phyloP scores from a whole-genome alignment of 768 basidiomycete genomes.

The Tylopilus vinaceipallidus region DNA sequence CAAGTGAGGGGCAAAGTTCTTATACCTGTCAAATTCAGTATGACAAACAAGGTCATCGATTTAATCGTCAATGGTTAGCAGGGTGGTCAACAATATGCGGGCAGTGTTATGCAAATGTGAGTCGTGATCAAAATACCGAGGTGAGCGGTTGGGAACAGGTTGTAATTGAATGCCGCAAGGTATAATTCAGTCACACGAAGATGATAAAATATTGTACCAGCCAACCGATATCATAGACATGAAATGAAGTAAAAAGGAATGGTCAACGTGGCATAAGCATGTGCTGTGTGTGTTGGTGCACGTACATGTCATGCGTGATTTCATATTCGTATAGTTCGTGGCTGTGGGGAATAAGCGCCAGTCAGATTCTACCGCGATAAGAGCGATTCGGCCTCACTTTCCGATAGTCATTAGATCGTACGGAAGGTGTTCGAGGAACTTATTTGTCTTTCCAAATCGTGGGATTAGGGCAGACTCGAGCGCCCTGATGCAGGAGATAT shows the following conservation, averaged over 20 bases:
- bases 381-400: conserved; percentile 50
- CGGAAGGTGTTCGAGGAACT: conserved; percentile 60
- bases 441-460: neutral
- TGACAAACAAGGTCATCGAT: neutral
- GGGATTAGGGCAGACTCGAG: neutral
- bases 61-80: too few relatives aligned
- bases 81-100: too few relatives aligned
- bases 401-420: conserved; percentile 86
- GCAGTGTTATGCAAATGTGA: neutral
- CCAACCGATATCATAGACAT: neutral
- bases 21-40: conserved; percentile 40
- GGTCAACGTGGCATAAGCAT: conserved; percentile 4
- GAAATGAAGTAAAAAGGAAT: neutral
- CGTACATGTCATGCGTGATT: conserved; percentile 64
- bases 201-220: neutral
- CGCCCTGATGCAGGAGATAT: neutral
- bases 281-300: conserved; percentile 1
- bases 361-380: neutral
- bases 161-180: neutral
- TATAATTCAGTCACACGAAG: neutral
- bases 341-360: conserved; percentile 32
- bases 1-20: conserved; percentile 64
- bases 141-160: neutral
- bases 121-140: neutral
- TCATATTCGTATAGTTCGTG: conserved; percentile 82